Evolutionary conservation across 2,329 filamentous ascomycete genomes (phyloP).

Genomic region (Talaromyces sp.): DNA sequence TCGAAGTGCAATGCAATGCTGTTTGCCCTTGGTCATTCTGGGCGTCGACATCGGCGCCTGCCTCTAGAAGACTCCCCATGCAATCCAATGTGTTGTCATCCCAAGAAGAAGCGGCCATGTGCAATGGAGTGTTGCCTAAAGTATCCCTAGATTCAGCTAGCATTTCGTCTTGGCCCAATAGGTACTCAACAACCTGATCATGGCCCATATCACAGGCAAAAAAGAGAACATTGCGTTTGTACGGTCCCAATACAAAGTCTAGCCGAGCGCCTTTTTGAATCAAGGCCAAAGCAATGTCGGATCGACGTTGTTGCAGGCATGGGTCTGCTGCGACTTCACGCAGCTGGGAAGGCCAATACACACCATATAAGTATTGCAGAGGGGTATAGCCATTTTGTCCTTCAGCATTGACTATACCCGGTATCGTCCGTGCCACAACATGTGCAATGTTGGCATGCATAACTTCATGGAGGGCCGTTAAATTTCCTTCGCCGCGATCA

Average conservation of each 20-base stretch:
- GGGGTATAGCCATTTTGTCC: neutral
- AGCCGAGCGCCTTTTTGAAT: neutral
- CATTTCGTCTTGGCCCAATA: neutral
- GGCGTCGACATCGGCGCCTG: neutral
- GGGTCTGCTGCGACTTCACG: neutral
- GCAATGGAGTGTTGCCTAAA: neutral
- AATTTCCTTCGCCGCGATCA: neutral
- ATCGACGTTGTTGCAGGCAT: neutral
- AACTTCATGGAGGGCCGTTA: neutral
- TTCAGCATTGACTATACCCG: neutral
- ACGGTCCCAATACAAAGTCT: neutral
- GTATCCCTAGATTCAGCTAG: constrained; percentile 19
- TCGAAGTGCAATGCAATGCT: neutral
- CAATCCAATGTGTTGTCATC: neutral
- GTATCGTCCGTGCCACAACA: neutral
- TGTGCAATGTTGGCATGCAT: neutral
- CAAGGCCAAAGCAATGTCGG: neutral
- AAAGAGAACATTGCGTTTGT: neutral
- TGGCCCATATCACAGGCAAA: neutral
- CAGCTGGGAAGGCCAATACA: neutral
- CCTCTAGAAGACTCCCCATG: neutral
- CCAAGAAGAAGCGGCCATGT: neutral
- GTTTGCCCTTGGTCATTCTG: neutral
- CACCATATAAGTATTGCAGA: neutral
- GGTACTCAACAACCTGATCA: neutral